These are phyloP conservation scores for Jaltomata sinuosa DNA, from an alignment of 257 asterid species.

Conservation along the genomic window DNA sequence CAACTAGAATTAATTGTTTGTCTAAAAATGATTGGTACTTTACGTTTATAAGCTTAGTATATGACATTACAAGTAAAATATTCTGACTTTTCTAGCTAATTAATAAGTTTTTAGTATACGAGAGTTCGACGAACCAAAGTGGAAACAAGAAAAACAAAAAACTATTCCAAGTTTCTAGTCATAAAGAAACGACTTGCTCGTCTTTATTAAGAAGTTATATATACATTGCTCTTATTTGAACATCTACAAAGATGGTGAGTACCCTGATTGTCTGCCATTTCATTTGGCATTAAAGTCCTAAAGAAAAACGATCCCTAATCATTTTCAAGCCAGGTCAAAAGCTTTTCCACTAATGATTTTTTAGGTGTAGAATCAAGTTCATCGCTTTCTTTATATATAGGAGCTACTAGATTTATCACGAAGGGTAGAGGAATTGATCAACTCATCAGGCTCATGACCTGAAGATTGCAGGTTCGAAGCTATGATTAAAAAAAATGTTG, in stretches of 20 bases:
- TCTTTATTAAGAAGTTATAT: too few species aligned
- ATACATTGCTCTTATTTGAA: not conserved
- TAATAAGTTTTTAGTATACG: too few species aligned
- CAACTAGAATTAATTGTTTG: too few species aligned
- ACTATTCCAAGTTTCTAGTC: too few species aligned
- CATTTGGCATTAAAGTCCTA: not conserved
- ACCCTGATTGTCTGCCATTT: not conserved
- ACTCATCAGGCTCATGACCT: too few species aligned
- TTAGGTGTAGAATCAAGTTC: not conserved
- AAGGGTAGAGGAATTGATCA: too few species aligned
- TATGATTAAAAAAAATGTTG: not conserved
- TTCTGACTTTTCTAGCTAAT: not conserved
- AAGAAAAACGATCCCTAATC: not conserved
- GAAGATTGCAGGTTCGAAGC: too few species aligned
- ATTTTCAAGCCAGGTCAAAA: too few species aligned
- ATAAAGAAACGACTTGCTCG: too few species aligned
- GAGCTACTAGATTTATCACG: not conserved
- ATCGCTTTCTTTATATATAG: too few species aligned
- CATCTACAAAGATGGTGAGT: not conserved
- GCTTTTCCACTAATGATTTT: not conserved
- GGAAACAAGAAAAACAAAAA: not conserved
- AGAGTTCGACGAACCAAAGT: not conserved
- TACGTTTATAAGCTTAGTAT: not conserved
- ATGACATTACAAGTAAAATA: not conserved
- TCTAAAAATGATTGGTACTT: not conserved